Conservation (phyloP, 225 moss, liverwort and hornwort species). For the Bryoerythrophyllum caledonicum region DNA sequence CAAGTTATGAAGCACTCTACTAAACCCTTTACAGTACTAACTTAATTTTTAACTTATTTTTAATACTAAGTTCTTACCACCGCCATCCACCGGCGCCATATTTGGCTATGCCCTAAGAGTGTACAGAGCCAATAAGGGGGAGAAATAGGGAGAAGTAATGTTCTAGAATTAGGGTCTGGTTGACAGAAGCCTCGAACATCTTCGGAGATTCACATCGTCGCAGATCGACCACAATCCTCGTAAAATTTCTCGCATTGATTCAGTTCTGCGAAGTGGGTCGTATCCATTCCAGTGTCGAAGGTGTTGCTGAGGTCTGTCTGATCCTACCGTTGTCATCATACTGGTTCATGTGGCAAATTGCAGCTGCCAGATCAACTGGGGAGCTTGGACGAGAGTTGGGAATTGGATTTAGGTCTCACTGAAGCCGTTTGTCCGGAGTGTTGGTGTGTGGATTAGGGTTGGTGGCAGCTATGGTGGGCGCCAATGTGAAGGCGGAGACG, state of each 20-base stretch:
- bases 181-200: not conserved
- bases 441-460: constrained; percentile 1
- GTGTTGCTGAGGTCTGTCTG: not conserved
- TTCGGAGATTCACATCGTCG: not conserved
- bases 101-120: no score
- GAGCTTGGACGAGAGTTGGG: not conserved
- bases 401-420: not conserved
- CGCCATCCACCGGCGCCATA: no score
- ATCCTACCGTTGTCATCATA: no score
- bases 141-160: not conserved
- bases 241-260: not conserved
- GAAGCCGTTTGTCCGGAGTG: no score
- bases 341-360: not conserved
- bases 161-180: constrained; percentile 30
- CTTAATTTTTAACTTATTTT: no score
- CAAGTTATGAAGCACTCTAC: no score
- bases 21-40: no score
- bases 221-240: not conserved
- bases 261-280: not conserved
- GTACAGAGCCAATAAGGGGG: no score
- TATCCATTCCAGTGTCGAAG: not conserved
- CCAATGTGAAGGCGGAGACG: constrained; percentile 92
- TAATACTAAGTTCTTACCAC: no score
- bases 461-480: constrained; percentile 69
- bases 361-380: not conserved